Evolutionary conservation across 352 stramenopile genomes (phyloP).

Genomic region (Phytopythium boreale): DNA sequence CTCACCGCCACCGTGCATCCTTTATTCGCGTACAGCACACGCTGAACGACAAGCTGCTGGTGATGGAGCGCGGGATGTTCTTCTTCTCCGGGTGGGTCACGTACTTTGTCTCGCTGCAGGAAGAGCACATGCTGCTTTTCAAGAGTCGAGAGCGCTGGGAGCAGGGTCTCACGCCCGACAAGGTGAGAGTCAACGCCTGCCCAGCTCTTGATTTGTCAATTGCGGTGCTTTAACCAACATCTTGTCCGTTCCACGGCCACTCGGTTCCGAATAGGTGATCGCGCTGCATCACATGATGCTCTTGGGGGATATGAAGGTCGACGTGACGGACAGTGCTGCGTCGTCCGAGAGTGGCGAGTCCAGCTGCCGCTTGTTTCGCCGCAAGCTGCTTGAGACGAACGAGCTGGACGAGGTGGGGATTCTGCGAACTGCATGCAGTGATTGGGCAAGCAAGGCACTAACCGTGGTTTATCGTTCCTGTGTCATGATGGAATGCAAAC

Average conservation of each 20-base stretch:
- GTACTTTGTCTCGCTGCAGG: conserved; percentile 84
- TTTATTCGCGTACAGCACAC: conserved; percentile 56
- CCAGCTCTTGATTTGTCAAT: background rate
- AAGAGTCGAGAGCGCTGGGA: conserved; percentile 80
- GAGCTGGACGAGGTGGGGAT: conserved; percentile 64
- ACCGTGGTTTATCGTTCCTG: background rate
- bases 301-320: conserved; percentile 85
- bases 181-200: conserved; percentile 24
- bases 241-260: background rate
- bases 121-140: conserved; percentile 77
- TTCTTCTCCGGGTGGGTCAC: conserved; percentile 78
- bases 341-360: conserved; percentile 22
- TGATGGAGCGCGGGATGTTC: conserved; percentile 82
- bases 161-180: conserved; percentile 76
- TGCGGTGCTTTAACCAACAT: background rate
- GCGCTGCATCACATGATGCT: conserved; percentile 67
- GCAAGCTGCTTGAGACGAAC: conserved; percentile 74
- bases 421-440: background rate
- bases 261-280: conserved; percentile 44
- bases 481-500: background rate
- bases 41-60: conserved; percentile 78
- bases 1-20: background rate
- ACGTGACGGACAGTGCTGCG: conserved; percentile 35
- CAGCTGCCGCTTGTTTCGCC: conserved; percentile 57
- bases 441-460: background rate